Conservation (phyloP, 805 yeast species). For the Scheffersomyces spartinae region DNA sequence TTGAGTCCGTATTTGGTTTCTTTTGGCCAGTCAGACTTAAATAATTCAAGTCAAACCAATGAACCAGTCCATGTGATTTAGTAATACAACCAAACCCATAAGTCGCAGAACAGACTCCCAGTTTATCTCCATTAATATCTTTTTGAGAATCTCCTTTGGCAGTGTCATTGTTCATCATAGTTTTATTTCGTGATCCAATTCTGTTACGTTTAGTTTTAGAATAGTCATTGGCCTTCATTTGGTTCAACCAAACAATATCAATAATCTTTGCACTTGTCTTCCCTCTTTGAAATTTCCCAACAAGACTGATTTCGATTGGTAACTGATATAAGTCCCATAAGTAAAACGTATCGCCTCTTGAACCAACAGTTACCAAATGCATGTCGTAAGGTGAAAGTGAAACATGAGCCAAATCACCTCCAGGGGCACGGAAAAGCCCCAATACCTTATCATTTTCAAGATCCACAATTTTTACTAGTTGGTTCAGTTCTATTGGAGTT, state of each 20-base stretch:
- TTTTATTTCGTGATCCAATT: no score
- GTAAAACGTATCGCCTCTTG: constrained; percentile 51
- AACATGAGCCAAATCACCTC: constrained; percentile 48
- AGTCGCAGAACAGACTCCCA: no score
- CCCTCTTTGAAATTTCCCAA: constrained; percentile 53
- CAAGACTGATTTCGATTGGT: constrained; percentile 37
- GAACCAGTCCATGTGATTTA: constrained; percentile 44
- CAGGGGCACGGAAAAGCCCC: constrained; percentile 43
- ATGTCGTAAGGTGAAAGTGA: constrained; percentile 54
- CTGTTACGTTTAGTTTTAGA: constrained; percentile 3
- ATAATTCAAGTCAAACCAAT: constrained; percentile 44
- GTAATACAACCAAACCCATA: constrained; percentile 43
- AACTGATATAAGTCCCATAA: constrained; percentile 52
- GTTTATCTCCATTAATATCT: no score
- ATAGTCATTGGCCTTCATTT: constrained; percentile 17
- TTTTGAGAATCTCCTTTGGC: no score
- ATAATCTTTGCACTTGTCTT: constrained; percentile 45
- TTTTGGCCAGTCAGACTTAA: constrained; percentile 5
- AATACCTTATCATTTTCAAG: constrained; percentile 26
- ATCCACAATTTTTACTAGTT: constrained; percentile 36
- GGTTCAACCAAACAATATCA: constrained; percentile 41
- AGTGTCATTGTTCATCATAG: constrained; percentile 14
- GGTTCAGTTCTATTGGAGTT: constrained; percentile 16
- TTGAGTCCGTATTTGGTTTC: constrained; percentile 9
- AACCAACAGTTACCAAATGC: constrained; percentile 39